Conservation (phyloP, 441 rosid genomes). For the Syzygium syzygioides region DNA sequence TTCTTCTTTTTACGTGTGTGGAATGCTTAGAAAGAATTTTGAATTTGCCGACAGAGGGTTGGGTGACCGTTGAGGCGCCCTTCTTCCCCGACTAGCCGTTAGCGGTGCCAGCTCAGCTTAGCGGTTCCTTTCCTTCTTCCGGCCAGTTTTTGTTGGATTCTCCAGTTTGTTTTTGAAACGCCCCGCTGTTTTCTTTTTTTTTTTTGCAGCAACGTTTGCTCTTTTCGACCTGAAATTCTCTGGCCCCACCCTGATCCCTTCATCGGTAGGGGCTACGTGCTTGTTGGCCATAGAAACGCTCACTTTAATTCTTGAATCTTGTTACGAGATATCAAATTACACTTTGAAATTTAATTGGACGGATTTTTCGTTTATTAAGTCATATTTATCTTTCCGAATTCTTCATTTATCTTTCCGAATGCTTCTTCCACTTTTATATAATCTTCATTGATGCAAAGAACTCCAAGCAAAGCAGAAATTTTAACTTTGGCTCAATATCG, state of each 20-base stretch:
- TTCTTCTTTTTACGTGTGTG: not conserved
- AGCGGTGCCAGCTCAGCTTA: not conserved
- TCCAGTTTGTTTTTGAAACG: no score
- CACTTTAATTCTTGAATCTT: not conserved
- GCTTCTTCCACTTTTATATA: not conserved
- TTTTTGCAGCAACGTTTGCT: not conserved
- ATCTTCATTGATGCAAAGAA: not conserved
- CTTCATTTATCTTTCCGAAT: not conserved
- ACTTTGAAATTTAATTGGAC: not conserved
- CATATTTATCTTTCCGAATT: not conserved
- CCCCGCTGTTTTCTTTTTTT: not conserved
- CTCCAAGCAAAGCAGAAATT: not conserved
- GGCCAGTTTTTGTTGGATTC: not conserved
- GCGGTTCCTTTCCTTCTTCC: not conserved
- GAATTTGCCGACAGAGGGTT: not conserved
- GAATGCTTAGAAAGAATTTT: not conserved
- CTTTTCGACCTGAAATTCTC: no score
- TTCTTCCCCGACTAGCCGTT: not conserved
- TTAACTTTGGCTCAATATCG: not conserved
- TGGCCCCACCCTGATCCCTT: no score
- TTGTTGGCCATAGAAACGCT: no score
- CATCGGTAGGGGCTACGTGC: no score
- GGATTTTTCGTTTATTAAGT: not conserved
- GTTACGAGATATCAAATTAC: not conserved
- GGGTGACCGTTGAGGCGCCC: not conserved